Evolutionary conservation across 2,329 filamentous ascomycete genomes (phyloP).

Genomic region (Huntiella moniliformis): DNA sequence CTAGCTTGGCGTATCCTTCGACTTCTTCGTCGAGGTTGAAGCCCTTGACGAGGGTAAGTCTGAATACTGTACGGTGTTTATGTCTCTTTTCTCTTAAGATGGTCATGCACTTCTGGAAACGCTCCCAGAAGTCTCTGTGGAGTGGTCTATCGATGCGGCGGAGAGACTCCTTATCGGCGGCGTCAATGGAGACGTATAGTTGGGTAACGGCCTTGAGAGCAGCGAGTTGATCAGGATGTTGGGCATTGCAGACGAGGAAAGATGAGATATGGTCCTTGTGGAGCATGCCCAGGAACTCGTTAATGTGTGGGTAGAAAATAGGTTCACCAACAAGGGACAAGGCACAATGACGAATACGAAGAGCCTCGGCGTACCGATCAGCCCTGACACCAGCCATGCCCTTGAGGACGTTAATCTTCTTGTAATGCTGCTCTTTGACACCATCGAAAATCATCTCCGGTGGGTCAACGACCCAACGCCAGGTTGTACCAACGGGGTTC

Average conservation of each 20-base stretch:
- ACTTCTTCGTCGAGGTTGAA: constrained; percentile 95
- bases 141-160: constrained; percentile 79
- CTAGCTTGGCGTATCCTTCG: constrained; percentile 72
- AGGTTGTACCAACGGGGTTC: constrained; percentile 88
- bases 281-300: constrained; percentile 69
- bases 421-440: constrained; percentile 81
- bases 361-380: constrained; percentile 80
- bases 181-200: constrained; percentile 91
- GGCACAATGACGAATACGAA: constrained; percentile 85
- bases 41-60: constrained; percentile 86
- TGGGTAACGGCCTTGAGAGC: constrained; percentile 75
- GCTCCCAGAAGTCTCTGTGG: constrained; percentile 93
- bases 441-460: constrained; percentile 79
- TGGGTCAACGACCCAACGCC: constrained; percentile 89
- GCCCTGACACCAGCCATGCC: constrained; percentile 84
- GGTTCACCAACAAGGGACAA: constrained; percentile 85
- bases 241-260: constrained; percentile 92
- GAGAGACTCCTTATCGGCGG: constrained; percentile 72
- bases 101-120: constrained; percentile 77
- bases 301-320: constrained; percentile 98
- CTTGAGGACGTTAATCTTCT: constrained; percentile 94
- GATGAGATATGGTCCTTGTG: constrained; percentile 76
- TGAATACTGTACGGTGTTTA: constrained; percentile 81
- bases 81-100: constrained; percentile 71
- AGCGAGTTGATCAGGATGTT: constrained; percentile 80